phyloP scores from a whole-genome alignment of 2,329 filamentous ascomycete species.

The Daldinia sp. region DNA sequence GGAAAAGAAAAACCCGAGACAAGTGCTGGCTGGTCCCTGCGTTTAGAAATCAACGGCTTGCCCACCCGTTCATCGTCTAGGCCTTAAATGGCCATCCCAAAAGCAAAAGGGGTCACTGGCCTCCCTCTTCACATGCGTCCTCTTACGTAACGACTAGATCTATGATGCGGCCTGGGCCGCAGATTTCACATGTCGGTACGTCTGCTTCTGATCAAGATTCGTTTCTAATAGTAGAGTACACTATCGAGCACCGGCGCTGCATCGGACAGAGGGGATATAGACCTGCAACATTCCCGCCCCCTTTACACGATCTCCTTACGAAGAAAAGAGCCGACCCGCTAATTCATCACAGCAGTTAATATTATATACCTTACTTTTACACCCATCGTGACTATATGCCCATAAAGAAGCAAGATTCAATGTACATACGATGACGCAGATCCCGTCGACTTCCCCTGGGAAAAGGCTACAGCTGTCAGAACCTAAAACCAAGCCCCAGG shows the following conservation, averaged over 20 bases:
- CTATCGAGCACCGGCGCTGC: conserved; percentile 12
- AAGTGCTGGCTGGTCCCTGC: conserved; percentile 26
- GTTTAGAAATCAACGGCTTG: conserved; percentile 7
- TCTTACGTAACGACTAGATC: conserved; percentile 6
- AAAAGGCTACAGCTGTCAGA: neutral
- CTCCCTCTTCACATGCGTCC: neutral
- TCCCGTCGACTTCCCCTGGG: neutral
- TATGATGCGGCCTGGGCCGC: conserved; percentile 3
- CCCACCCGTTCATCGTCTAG: conserved; percentile 11
- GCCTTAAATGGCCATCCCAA: conserved; percentile 7
- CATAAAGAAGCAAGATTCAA: neutral
- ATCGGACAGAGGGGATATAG: neutral
- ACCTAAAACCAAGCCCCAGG: neutral
- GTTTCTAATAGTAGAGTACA: conserved; percentile 11
- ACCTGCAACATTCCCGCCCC: neutral
- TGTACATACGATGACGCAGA: neutral
- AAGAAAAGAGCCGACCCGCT: neutral
- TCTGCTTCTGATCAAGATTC: conserved; percentile 1
- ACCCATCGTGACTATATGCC: neutral
- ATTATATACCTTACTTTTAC: neutral
- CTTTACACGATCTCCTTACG: neutral
- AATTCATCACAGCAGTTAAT: neutral
- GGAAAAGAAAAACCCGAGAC: conserved; percentile 29
- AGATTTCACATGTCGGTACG: conserved; percentile 15
- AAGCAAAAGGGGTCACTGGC: conserved; percentile 16